Evolutionary conservation across 495 filamentous ascomycete species (phyloP).

Genomic region (Ascobolus immersus): DNA sequence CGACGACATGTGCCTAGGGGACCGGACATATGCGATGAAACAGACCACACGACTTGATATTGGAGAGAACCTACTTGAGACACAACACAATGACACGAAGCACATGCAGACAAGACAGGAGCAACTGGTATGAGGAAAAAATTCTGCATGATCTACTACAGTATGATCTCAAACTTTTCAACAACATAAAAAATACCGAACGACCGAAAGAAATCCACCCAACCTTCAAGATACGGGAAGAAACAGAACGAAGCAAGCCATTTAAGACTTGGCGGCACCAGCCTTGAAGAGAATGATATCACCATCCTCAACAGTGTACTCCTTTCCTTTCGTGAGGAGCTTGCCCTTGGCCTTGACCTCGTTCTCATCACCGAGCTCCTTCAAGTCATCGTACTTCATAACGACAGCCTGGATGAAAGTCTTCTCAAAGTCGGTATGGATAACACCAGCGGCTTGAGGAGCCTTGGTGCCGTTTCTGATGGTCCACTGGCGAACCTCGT

Average conservation of each 20-base stretch:
- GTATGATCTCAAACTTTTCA: background rate
- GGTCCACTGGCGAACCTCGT: constrained; percentile 97
- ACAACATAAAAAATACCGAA: no score
- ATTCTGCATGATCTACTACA: no score
- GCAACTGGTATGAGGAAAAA: background rate
- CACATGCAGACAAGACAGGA: background rate
- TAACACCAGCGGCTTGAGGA: constrained; percentile 88
- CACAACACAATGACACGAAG: background rate
- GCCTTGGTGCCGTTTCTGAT: constrained; percentile 92
- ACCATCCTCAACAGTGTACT: constrained; percentile 63
- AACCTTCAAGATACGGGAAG: background rate
- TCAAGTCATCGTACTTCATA: constrained; percentile 57
- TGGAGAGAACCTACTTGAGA: background rate
- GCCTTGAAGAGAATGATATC: constrained; percentile 80
- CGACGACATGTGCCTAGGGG: no score
- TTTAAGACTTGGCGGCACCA: constrained; percentile 63
- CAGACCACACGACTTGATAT: background rate
- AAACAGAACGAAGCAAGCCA: background rate
- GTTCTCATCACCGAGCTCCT: constrained; percentile 68
- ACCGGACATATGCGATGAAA: background rate
- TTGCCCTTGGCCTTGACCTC: constrained; percentile 83
- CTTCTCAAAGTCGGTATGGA: constrained; percentile 98
- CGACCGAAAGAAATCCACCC: no score
- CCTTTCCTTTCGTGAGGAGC: constrained; percentile 96
- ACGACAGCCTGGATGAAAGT: constrained; percentile 95